Percentiles rank a stretch among this genome's conserved stretches.
phyloP scores from a whole-genome alignment of 2,329 filamentous ascomycete species.

The Penicillium occitanis region DNA sequence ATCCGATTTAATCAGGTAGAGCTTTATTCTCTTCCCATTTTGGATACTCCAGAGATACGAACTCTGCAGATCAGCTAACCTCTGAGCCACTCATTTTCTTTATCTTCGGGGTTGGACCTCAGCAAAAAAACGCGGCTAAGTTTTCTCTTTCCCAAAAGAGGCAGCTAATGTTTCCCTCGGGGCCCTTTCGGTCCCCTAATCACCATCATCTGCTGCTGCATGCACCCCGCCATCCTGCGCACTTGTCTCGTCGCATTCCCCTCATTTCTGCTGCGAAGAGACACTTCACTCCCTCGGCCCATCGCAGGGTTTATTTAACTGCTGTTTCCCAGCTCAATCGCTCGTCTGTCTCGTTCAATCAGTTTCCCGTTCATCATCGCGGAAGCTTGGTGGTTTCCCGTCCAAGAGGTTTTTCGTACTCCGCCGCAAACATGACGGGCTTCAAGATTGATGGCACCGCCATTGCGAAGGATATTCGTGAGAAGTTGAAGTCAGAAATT shows the following conservation, averaged over 20 bases:
- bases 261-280: slow-evolving; percentile 10
- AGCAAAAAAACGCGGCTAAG: slow-evolving; percentile 6
- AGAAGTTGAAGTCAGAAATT: slow-evolving; percentile 77
- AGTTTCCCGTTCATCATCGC: slow-evolving; percentile 2
- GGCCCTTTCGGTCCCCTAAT: slow-evolving; percentile 16
- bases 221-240: slow-evolving; percentile 20
- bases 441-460: slow-evolving; percentile 93
- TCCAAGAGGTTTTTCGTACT: slow-evolving; percentile 31
- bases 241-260: slow-evolving; percentile 14
- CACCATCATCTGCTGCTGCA: slow-evolving; percentile 12
- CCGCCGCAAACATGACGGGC: slow-evolving; percentile 70
- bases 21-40: neutral
- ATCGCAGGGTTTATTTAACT: slow-evolving; percentile 2
- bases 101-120: slow-evolving; percentile 4
- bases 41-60: neutral
- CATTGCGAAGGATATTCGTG: slow-evolving; percentile 88
- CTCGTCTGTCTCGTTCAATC: neutral
- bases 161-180: slow-evolving; percentile 21
- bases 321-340: neutral
- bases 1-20: neutral
- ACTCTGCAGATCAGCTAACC: neutral
- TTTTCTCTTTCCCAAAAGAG: slow-evolving; percentile 16
- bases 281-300: slow-evolving; percentile 11
- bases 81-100: neutral
- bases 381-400: slow-evolving; percentile 17